Conservation (phyloP, 2,329 filamentous ascomycete genomes). For the Pseudogymnoascus sp. region DNA sequence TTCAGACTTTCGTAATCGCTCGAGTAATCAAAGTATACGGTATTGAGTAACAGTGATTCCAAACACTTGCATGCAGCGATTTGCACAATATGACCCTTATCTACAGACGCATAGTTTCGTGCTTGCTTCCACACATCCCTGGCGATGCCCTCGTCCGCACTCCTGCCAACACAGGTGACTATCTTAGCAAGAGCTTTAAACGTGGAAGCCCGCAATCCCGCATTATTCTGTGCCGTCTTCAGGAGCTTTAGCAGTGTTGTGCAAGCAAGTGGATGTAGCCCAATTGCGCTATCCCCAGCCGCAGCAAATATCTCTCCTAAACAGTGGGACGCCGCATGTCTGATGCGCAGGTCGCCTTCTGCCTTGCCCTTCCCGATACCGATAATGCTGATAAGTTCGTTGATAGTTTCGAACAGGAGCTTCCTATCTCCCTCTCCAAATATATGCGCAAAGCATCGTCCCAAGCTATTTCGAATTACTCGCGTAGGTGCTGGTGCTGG, state of each 20-base stretch:
- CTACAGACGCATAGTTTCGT: constrained; percentile 64
- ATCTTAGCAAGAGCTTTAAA: constrained; percentile 72
- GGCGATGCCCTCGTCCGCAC: constrained; percentile 77
- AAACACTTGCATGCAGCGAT: constrained; percentile 73
- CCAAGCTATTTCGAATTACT: constrained; percentile 83
- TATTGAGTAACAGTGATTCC: constrained; percentile 63
- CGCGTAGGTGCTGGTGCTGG: constrained; percentile 74
- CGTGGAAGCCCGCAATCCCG: constrained; percentile 72
- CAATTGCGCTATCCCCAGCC: constrained; percentile 90
- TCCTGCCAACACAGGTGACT: constrained; percentile 63
- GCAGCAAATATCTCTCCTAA: constrained; percentile 82
- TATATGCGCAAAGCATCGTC: constrained; percentile 74
- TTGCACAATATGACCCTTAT: constrained; percentile 79
- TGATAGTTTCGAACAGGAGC: constrained; percentile 88
- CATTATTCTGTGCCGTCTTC: constrained; percentile 61
- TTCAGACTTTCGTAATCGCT: constrained; percentile 88
- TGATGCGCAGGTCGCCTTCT: constrained; percentile 70
- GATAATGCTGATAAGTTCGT: constrained; percentile 71
- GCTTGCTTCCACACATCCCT: constrained; percentile 91
- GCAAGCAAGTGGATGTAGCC: constrained; percentile 68
- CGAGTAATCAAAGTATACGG: constrained; percentile 77
- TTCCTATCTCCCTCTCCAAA: constrained; percentile 83
- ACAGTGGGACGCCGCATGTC: constrained; percentile 82
- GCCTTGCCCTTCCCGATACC: constrained; percentile 64
- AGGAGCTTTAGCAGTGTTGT: constrained; percentile 68